Conservation (phyloP, 768 basidiomycete genomes). For the Mycena rebaudengoi region DNA sequence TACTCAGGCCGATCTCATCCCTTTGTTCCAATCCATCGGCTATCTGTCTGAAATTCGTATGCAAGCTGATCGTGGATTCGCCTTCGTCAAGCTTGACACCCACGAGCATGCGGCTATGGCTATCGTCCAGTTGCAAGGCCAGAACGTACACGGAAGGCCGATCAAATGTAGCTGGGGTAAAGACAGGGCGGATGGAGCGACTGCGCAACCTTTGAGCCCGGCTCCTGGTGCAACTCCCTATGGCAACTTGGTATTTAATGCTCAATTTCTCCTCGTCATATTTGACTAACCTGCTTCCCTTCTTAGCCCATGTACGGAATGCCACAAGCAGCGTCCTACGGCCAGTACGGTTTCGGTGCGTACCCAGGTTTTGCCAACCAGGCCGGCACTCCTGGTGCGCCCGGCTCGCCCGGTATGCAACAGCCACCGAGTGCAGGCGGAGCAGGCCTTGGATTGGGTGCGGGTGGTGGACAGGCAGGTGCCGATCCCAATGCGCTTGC, state of each 20-base stretch:
- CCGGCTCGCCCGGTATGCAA: constrained; percentile 67
- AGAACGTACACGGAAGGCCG: constrained; percentile 95
- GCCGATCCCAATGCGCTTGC: constrained; percentile 61
- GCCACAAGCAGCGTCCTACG: constrained; percentile 83
- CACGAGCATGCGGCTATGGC: constrained; percentile 99
- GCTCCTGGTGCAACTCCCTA: constrained; percentile 71
- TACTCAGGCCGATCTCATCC: constrained; percentile 97
- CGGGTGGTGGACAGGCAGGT: constrained; percentile 64
- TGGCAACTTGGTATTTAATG: constrained; percentile 75
- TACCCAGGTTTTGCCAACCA: constrained; percentile 78
- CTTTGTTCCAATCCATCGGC: constrained; percentile 97
- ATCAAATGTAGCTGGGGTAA: constrained; percentile 99
- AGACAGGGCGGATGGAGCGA: constrained; percentile 82
- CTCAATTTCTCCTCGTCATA: background rate
- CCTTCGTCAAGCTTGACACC: constrained; percentile 98
- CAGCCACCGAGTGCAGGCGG: constrained; percentile 63
- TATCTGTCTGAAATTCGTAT: constrained; percentile 99
- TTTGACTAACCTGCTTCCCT: constrained; percentile 10
- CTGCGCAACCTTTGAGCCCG: constrained; percentile 69
- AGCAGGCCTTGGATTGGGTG: constrained; percentile 62
- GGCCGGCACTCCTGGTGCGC: constrained; percentile 57
- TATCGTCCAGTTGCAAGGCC: constrained; percentile 95
- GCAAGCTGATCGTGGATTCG: constrained; percentile 99
- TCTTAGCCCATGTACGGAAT: constrained; percentile 88
- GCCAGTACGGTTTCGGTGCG: constrained; percentile 79